A percentile compares a stretch with the other conserved stretches of the same genome.
These are phyloP conservation scores for Crataegus laevigata DNA, from an alignment of 306 rosid genomes.

Conservation along the genomic window DNA sequence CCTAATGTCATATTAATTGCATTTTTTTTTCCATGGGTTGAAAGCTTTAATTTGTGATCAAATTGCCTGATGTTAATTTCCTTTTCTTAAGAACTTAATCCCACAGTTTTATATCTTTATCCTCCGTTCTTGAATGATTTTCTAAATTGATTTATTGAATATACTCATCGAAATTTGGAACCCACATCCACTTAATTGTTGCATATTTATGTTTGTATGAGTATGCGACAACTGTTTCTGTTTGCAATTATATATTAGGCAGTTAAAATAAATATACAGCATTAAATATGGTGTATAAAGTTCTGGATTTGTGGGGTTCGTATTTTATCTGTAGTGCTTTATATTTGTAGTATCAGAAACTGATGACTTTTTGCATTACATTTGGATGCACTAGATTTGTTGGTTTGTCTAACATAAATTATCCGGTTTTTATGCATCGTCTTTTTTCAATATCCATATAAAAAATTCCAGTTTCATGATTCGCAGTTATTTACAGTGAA, in stretches of 20 bases:
- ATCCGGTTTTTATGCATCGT: neutral
- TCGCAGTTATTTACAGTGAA: neutral
- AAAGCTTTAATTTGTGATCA: neutral
- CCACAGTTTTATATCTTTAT: neutral
- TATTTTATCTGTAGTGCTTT: neutral
- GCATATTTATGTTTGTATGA: neutral
- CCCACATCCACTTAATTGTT: neutral
- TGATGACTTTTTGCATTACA: neutral
- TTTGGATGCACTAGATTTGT: neutral
- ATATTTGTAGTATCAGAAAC: neutral
- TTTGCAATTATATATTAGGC: neutral
- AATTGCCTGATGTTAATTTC: neutral
- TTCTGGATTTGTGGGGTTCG: neutral
- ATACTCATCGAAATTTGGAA: neutral
- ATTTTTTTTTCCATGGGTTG: neutral
- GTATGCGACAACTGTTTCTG: neutral
- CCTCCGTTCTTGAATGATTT: neutral
- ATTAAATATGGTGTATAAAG: neutral
- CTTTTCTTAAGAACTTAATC: neutral
- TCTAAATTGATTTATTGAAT: neutral
- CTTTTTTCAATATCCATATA: constrained; percentile 2
- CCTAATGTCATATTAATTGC: neutral
- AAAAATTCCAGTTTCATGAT: neutral
- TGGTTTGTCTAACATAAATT: neutral
- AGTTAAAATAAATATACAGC: neutral